Conservation (phyloP, 2,329 filamentous ascomycete species). For the Colletotrichum truncatum region DNA sequence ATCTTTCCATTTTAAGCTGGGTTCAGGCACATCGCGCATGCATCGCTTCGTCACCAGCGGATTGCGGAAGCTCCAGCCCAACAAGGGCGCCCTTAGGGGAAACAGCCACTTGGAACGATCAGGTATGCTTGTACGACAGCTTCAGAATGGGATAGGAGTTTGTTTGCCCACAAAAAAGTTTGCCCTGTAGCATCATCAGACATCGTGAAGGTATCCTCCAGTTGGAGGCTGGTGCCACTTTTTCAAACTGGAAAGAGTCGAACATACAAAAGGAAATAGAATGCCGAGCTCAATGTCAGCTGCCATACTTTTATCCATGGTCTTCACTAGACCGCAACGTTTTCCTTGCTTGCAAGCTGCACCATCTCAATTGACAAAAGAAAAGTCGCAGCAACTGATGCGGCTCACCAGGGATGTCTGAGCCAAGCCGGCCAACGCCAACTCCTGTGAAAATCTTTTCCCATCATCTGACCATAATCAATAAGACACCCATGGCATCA, state of each 20-base stretch:
- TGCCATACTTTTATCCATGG: no score
- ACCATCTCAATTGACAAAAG: no score
- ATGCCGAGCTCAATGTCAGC: not conserved
- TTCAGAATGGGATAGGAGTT: not conserved
- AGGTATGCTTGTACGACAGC: not conserved
- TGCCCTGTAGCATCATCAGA: not conserved
- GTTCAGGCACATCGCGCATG: not conserved
- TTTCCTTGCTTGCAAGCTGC: no score
- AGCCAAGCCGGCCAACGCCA: not conserved
- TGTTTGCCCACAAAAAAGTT: not conserved
- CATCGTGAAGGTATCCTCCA: not conserved
- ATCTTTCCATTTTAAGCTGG: not conserved
- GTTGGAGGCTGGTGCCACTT: no score
- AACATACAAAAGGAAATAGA: not conserved
- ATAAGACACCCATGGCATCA: slow-evolving; percentile 19
- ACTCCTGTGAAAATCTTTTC: not conserved
- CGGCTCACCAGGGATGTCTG: slow-evolving; percentile 12
- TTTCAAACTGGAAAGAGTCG: not conserved
- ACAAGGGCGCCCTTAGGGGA: not conserved
- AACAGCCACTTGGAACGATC: not conserved
- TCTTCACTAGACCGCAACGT: no score
- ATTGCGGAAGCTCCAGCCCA: slow-evolving; percentile 1
- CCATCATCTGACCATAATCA: slow-evolving; percentile 19
- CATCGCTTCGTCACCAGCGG: not conserved
- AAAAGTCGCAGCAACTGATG: not conserved